phyloP scores from a whole-genome alignment of 768 basidiomycete genomes.

The Pulveroboletus sp. region DNA sequence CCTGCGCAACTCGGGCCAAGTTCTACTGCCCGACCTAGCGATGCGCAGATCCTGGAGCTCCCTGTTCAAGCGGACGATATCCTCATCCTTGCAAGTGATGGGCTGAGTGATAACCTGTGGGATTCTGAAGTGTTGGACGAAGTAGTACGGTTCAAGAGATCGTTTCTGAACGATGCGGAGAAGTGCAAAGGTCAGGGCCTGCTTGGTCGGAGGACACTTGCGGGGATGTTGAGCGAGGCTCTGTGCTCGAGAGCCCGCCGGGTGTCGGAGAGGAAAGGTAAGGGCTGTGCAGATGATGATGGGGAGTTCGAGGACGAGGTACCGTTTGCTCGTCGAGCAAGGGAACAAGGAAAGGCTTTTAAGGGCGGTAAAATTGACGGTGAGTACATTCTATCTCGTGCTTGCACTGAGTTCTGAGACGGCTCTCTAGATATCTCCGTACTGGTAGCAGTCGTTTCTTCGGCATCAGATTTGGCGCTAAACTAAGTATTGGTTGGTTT shows the following conservation, averaged over 20 bases:
- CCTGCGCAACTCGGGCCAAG: constrained; percentile 61
- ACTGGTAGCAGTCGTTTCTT: constrained; percentile 59
- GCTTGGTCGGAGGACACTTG: constrained; percentile 51
- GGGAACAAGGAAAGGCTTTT: constrained; percentile 67
- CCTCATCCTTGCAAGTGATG: constrained; percentile 77
- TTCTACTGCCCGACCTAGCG: constrained; percentile 54
- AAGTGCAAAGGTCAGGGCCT: constrained; percentile 18
- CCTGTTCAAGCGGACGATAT: constrained; percentile 71
- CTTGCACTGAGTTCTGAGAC: background rate
- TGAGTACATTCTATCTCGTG: constrained; percentile 28
- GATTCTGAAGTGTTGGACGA: constrained; percentile 85
- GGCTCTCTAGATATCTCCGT: constrained; percentile 54
- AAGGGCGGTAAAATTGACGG: constrained; percentile 85
- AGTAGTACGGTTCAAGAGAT: constrained; percentile 52
- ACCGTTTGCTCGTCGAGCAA: constrained; percentile 81
- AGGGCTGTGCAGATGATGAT: constrained; percentile 19
- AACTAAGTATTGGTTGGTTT: constrained; percentile 9
- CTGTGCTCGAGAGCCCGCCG: constrained; percentile 72
- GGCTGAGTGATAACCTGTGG: constrained; percentile 84
- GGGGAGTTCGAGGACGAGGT: constrained; percentile 46
- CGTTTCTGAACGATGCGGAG: constrained; percentile 28
- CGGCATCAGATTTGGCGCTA: constrained; percentile 28
- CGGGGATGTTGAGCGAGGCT: constrained; percentile 72
- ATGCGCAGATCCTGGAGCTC: constrained; percentile 66
- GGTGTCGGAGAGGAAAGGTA: constrained; percentile 51